Evolutionary conservation across 805 yeast species (phyloP), one percentile per base, ranked within the genome.

Genomic region (Komagataella phaffii): DNA sequence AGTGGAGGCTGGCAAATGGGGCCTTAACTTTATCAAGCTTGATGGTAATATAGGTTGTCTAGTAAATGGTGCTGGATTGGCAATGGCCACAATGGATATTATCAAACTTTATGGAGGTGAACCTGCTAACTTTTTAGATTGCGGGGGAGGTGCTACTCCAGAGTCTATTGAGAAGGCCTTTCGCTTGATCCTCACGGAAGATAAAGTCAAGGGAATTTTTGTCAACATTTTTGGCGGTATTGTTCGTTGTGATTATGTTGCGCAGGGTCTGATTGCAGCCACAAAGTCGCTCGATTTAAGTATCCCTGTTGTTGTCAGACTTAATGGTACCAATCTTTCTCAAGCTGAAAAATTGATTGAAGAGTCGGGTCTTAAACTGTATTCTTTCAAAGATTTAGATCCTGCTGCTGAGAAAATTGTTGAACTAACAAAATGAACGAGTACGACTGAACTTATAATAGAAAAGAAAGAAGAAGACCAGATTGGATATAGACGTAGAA

Each of bases 71-170:
- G 99, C 99, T 54, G 99, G 99, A 71, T 80, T 93, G 68, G 99
- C 99, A 64, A 93, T 93, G 99, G 99, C 99, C 62, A 93, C 99
- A 59, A 90, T 93, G 97, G 99, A 93, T 73, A 95, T 95, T 69
- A 88, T 93, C 76, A 89, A 93, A 76, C 81, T 93, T 63, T 87
- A 89, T 75, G 97, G 98, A 64, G 99, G 99, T 70, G 86, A 81
- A 61, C 99, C 99, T 63, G 99, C 99, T 59, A 93, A 93, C 79
- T 93, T 93, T 81, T 81, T 93, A 69, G 99, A 93, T 77, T 93
- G 96, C 72, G 99, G 99, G 77, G 99, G 99, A 77, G 96, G 96
- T 71, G 99, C 99, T 62, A 93, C 98, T 57, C 97, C 98, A 59
- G 86, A 88, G 73, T 91, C 99, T 64, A 93, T 93, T 66, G 95